Percentiles rank a stretch among this genome's conserved stretches.
Evolutionary conservation across 805 yeast genomes (phyloP).

Genomic region (Saccharomycopsis sp.): DNA sequence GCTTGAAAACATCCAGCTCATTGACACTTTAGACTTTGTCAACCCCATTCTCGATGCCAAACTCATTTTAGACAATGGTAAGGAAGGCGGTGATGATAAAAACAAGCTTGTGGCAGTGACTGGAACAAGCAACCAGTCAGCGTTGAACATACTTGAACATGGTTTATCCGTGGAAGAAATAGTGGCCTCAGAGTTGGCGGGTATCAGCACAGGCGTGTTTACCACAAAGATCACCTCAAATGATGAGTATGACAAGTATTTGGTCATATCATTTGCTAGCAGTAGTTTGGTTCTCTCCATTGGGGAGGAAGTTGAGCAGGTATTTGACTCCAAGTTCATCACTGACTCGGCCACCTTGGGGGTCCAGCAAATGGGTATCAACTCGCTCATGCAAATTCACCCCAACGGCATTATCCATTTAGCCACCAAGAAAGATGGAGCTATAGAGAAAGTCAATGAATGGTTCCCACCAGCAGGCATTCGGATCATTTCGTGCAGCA

Average conservation of each 20-base stretch:
- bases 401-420: conserved; percentile 60
- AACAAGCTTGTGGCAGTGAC: not conserved
- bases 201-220: conserved; percentile 51
- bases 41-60: conserved; percentile 45
- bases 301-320: conserved; percentile 75
- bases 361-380: conserved; percentile 56
- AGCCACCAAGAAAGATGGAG: conserved; percentile 26
- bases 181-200: conserved; percentile 72
- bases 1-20: conserved; percentile 48
- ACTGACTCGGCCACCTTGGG: conserved; percentile 52
- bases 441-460: conserved; percentile 34
- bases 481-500: conserved; percentile 46
- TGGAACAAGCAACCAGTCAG: too few species aligned
- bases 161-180: conserved; percentile 55
- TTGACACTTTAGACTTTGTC: conserved; percentile 36
- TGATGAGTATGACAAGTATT: conserved; percentile 48
- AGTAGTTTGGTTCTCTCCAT: conserved; percentile 66
- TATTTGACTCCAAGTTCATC: conserved; percentile 54
- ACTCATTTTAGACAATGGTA: conserved; percentile 24
- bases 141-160: conserved; percentile 40
- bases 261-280: conserved; percentile 56
- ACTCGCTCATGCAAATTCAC: conserved; percentile 65
- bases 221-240: conserved; percentile 41
- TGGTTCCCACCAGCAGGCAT: conserved; percentile 85
- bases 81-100: too few species aligned